A percentile compares a stretch with the other conserved stretches of the same genome.
Conservation (phyloP, 2,329 filamentous ascomycete genomes). For the Trichoderma atrobrunneum region DNA sequence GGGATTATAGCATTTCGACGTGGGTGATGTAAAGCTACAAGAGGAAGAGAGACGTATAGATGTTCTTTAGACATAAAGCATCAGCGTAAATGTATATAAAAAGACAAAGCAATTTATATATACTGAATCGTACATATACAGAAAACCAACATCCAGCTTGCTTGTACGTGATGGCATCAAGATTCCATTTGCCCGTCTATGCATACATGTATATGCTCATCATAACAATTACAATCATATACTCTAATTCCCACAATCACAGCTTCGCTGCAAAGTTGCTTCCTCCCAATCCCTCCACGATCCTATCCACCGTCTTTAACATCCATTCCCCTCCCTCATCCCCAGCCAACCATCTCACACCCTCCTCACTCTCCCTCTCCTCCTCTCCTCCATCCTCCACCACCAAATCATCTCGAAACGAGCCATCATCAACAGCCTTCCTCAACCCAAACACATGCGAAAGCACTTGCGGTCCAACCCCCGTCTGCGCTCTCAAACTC, state of each 20-base stretch:
- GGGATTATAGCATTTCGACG: not conserved
- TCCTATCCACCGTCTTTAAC: slow-evolving; percentile 43
- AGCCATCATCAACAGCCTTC: slow-evolving; percentile 71
- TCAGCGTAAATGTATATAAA: not conserved
- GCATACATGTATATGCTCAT: not conserved
- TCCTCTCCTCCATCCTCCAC: slow-evolving; percentile 36
- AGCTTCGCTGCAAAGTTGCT: slow-evolving; percentile 37
- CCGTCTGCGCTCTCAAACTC: slow-evolving; percentile 74
- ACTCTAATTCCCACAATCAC: not conserved
- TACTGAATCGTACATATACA: not conserved
- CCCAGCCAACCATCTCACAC: slow-evolving; percentile 40
- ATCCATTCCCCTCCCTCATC: slow-evolving; percentile 50
- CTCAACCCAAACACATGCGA: slow-evolving; percentile 78
- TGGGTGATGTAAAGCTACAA: not conserved
- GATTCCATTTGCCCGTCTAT: not conserved
- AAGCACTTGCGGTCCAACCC: slow-evolving; percentile 77
- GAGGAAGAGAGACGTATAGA: not conserved
- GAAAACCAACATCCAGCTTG: not conserved
- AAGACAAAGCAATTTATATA: not conserved
- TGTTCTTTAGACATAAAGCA: not conserved
- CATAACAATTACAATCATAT: not conserved
- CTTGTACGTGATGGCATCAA: not conserved
- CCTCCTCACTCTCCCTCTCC: slow-evolving; percentile 35
- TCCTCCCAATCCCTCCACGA: slow-evolving; percentile 45
- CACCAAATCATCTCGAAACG: slow-evolving; percentile 39